Evolutionary conservation across 352 stramenopile species (phyloP).

Genomic region (Globisporangium paddicum): DNA sequence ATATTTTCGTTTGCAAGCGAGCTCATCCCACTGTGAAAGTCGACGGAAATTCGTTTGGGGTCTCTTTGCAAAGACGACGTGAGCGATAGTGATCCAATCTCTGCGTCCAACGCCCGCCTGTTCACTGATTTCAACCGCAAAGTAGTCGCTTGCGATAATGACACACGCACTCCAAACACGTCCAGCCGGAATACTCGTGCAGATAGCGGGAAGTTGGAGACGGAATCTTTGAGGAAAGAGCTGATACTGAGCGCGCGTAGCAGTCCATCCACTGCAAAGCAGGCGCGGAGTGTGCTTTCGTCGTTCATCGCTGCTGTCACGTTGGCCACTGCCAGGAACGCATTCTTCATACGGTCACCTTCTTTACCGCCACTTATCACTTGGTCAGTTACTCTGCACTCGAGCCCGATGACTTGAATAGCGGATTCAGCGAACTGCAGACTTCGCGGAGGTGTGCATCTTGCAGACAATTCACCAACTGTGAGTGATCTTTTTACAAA

Average conservation of each 20-base stretch:
- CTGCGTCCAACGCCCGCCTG: slow-evolving; percentile 19
- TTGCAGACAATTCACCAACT: slow-evolving; percentile 7
- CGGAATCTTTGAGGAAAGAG: background rate
- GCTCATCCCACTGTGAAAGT: slow-evolving; percentile 7
- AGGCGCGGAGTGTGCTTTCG: background rate
- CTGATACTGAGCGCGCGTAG: background rate
- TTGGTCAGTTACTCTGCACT: background rate
- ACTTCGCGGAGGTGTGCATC: background rate
- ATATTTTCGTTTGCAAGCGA: background rate
- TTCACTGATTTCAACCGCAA: slow-evolving; percentile 21
- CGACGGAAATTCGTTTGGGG: background rate
- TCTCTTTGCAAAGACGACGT: slow-evolving; percentile 2
- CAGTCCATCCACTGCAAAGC: slow-evolving; percentile 1
- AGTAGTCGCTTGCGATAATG: slow-evolving; percentile 16
- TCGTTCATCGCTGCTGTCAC: background rate
- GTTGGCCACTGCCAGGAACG: background rate
- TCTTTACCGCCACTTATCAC: background rate
- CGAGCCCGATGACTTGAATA: slow-evolving; percentile 7
- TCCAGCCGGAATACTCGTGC: slow-evolving; percentile 27
- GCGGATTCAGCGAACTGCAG: background rate
- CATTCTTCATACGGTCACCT: background rate
- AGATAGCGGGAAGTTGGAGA: background rate
- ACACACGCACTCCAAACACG: slow-evolving; percentile 16
- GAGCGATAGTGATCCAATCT: slow-evolving; percentile 7
- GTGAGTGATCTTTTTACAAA: background rate